phyloP scores from a whole-genome alignment of 2,329 filamentous ascomycete species.

The Ascochyta clinopodiicola region DNA sequence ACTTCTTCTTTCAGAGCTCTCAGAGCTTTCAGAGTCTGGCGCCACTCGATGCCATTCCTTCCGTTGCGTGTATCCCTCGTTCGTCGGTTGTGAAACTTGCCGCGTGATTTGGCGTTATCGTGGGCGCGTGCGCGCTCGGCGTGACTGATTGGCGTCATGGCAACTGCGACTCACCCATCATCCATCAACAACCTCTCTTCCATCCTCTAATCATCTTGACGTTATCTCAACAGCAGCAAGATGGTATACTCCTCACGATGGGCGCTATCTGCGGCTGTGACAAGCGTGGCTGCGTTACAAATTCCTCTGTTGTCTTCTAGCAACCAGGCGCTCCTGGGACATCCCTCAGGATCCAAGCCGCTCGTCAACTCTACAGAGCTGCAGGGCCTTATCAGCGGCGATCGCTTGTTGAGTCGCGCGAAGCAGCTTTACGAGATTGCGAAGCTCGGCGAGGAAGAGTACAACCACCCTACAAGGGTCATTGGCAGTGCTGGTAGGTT shows the following conservation, averaged over 20 bases:
- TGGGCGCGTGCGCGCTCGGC: conserved; percentile 25
- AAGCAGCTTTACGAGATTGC: conserved; percentile 51
- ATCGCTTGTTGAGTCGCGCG: conserved; percentile 40
- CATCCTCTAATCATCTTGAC: conserved; percentile 17
- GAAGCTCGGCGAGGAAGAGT: conserved; percentile 51
- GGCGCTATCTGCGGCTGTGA: conserved; percentile 38
- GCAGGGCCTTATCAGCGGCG: conserved; percentile 45
- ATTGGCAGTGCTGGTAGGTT: conserved; percentile 45
- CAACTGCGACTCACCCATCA: conserved; percentile 27
- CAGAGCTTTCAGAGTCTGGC: too few species aligned
- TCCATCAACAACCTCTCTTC: conserved; percentile 22
- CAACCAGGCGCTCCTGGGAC: conserved; percentile 32
- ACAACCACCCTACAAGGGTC: conserved; percentile 53
- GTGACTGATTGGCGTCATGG: conserved; percentile 32
- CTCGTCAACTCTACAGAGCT: conserved; percentile 45
- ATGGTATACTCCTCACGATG: conserved; percentile 39
- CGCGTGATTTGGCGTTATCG: conserved; percentile 37
- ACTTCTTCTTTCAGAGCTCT: too few species aligned
- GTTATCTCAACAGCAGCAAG: conserved; percentile 9
- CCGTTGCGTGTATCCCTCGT: neutral
- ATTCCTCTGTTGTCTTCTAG: conserved; percentile 37
- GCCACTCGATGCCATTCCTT: neutral
- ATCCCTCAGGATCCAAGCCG: conserved; percentile 35
- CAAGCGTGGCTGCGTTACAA: conserved; percentile 37
- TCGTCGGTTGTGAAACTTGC: conserved; percentile 11